Base-by-base conservation (phyloP, 129 eudicot genomes). In the Saposhnikovia divaricata region DNA sequence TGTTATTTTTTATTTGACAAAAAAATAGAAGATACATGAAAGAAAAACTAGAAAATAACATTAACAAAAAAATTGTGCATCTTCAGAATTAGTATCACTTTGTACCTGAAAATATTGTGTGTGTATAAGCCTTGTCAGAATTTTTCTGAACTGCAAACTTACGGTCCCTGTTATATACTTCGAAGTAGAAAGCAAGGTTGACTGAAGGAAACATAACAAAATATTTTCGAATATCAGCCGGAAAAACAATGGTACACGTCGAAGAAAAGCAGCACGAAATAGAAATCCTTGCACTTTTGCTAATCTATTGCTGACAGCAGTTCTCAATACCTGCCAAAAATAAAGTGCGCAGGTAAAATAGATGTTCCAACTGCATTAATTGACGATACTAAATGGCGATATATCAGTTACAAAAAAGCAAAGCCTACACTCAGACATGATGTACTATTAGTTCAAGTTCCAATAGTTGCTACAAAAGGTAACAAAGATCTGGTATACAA, bases 261-360 rank as follows among this genome's bases (percentile, higher is more conserved):
- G 91, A 77, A 96, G 99, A 87, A 96, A 96, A 79, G 99, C 99
- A 77, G 98, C 88, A 72, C 99, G 99, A 81, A 96, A 96, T 50
- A 96, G 88, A 84, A 92, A 92, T 74, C 99, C 99, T 83, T 96
- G 99, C 69, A 96, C 99, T 91, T 89, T 96, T 51, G 99, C 99
- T 84, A 96, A 86, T 85, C 99, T 89, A 81, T 96, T 96, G 97
- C 99, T 96, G 72, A 92, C 91, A 81, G 97, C 96, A 83, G 98
- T 96, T 78, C 99, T 89, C 81, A 90, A 79, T 46, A 96, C 96
- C 99, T 96, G 96, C 84, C 87, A 83, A 81, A 84, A 44, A 38
- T 38, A 87, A 75, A 59, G 61, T 57, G 25, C 3, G 57, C 50
- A 79, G 69, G 76, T 75, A 57, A 66, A 28, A 47, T 43, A 84